Evolutionary conservation across 306 rosid genomes (phyloP).

Genomic region (Castanea mollissima): DNA sequence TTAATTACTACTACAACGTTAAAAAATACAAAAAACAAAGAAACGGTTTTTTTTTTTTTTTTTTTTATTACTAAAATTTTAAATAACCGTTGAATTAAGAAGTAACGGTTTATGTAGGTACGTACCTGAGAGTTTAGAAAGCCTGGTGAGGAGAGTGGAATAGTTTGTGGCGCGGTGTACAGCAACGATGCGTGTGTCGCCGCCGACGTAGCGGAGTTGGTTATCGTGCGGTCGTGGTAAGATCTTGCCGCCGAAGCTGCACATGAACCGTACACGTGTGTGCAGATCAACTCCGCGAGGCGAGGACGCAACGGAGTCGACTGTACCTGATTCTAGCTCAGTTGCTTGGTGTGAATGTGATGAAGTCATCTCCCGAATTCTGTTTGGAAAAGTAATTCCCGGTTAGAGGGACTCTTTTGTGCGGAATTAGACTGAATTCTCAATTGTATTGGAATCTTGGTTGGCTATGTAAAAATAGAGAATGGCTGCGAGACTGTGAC

Average conservation of each 20-base stretch:
- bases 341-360: slow-evolving; percentile 42
- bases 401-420: no score
- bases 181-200: slow-evolving; percentile 87
- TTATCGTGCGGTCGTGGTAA: slow-evolving; percentile 87
- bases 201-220: slow-evolving; percentile 95
- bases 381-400: no score
- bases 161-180: slow-evolving; percentile 65
- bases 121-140: slow-evolving; percentile 75
- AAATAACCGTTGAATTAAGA: no score
- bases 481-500: neutral
- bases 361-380: slow-evolving; percentile 49
- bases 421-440: no score
- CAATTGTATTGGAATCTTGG: neutral
- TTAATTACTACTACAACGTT: neutral
- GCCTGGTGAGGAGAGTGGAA: slow-evolving; percentile 63
- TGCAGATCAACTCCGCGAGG: slow-evolving; percentile 55
- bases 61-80: no score
- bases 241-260: slow-evolving; percentile 96
- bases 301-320: slow-evolving; percentile 70
- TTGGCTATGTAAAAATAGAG: neutral
- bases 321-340: slow-evolving; percentile 49
- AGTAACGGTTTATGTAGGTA: no score
- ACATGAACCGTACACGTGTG: slow-evolving; percentile 80
- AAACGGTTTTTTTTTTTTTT: no score
- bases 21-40: neutral